Base-by-base conservation (phyloP, 306 rosid genomes). In the Sechiopsis laciniata region DNA sequence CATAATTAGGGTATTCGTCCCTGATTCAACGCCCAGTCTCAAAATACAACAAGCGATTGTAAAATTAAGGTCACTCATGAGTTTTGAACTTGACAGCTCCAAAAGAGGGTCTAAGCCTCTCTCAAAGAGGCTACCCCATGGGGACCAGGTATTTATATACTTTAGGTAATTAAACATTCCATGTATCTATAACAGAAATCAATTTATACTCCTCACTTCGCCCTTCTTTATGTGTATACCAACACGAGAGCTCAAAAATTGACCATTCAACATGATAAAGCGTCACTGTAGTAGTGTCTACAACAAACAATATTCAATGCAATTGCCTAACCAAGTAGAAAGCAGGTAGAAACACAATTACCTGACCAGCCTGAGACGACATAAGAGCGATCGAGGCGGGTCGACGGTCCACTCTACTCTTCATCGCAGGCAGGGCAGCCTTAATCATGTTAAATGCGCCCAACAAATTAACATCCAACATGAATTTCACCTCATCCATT, bases 301-400 rank as follows among this genome's bases (percentile, higher is more conserved):
- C 35, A 58, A 10, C 16, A 58, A 22, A 26, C 40, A 24, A 60
- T 60, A 32, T 32, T 32, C 37, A 32, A 32, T 32, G 19, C 42
- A 26, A 60, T 60, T 60, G 19, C 35, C 35, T 16, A 70, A 10
- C 26, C 16, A 42, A 56, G 20, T 56, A 20, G 55, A 26, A 62
- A n/a, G 68, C 9, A 15, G 6, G 6, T 6, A 62, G 46, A 53
- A 20, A 48, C 11, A n/a, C 57, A 55, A 40, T 22, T 80, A 91
- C 95, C 92, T 90, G 98, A 78, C 96, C 98, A 7, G 96, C 98
- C 77, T 93, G 98, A 8, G 98, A 93, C 2, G 98, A 88, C 82
- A 88, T 86, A 21, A 93, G 77, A 55, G 96, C 91, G 58, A 93
- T 88, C 0, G 96, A 93, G 59, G 79, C 86, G 1, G 98, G 92